Percentiles rank a stretch among this genome's conserved stretches.
These are phyloP conservation scores for Cyclocybe aegerita DNA, from an alignment of 768 basidiomycete genomes.

Conservation along the genomic window DNA sequence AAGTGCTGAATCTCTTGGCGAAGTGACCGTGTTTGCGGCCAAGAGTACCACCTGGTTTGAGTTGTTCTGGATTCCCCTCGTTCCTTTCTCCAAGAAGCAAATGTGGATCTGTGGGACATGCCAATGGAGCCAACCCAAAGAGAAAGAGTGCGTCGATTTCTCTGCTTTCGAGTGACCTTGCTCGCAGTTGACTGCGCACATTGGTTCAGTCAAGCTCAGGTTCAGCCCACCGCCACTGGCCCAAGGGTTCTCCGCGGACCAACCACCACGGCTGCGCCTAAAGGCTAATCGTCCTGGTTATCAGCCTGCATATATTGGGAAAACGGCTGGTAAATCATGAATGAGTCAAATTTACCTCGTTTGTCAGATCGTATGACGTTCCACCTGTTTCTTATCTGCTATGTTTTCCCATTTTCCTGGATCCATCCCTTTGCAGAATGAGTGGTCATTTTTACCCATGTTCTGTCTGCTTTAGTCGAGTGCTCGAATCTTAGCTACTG, in stretches of 20 bases:
- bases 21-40: constrained; percentile 60
- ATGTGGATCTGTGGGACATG: constrained; percentile 76
- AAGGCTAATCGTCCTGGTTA: constrained; percentile 39
- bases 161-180: not conserved
- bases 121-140: constrained; percentile 50
- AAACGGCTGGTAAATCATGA: constrained; percentile 1
- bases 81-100: constrained; percentile 60
- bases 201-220: constrained; percentile 22
- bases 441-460: too few relatives aligned
- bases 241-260: constrained; percentile 19
- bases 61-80: constrained; percentile 69
- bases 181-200: not conserved
- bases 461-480: too few relatives aligned
- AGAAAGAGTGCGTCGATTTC: constrained; percentile 47
- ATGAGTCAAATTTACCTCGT: not conserved
- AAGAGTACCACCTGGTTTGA: constrained; percentile 76
- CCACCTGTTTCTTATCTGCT: not conserved
- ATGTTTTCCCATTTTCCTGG: too few relatives aligned
- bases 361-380: not conserved
- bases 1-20: not conserved
- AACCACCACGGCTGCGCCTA: constrained; percentile 19
- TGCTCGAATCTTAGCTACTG: too few relatives aligned
- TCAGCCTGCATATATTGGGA: constrained; percentile 37
- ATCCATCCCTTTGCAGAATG: too few relatives aligned
- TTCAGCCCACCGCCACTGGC: constrained; percentile 25